These are phyloP conservation scores for Cryptomeria japonica DNA, from an alignment of 75 land plant genomes.

Conservation along the genomic window DNA sequence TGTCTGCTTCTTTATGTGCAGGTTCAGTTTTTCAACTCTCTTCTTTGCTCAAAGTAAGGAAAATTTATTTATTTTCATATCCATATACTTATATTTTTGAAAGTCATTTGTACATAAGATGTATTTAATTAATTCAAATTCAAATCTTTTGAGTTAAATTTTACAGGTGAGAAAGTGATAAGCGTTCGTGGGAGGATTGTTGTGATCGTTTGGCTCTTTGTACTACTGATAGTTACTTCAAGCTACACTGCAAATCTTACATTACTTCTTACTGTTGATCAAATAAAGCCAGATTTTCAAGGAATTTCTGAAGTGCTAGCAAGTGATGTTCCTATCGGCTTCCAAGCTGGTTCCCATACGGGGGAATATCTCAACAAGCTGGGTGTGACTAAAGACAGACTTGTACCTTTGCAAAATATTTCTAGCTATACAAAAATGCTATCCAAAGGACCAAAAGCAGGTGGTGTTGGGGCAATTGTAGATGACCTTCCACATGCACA, in stretches of 20 bases:
- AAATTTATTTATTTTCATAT: neutral
- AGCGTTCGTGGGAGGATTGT: constrained; percentile 27
- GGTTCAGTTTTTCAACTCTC: constrained; percentile 31
- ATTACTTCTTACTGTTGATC: constrained; percentile 16
- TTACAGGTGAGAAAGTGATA: constrained; percentile 18
- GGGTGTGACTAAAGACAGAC: constrained; percentile 16
- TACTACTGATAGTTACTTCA: constrained; percentile 21
- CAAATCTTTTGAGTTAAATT: neutral
- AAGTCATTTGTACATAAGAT: neutral
- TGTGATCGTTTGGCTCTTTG: constrained; percentile 27
- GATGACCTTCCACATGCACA: constrained; percentile 30
- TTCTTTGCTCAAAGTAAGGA: constrained; percentile 30
- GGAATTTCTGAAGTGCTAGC: constrained; percentile 13
- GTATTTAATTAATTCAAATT: neutral
- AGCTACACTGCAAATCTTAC: constrained; percentile 28
- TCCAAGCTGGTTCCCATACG: constrained; percentile 21
- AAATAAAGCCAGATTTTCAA: constrained; percentile 13
- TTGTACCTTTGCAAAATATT: constrained; percentile 13
- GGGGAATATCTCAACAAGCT: constrained; percentile 15
- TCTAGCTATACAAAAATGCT: constrained; percentile 17
- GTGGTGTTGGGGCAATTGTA: constrained; percentile 31
- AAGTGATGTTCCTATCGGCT: constrained; percentile 21
- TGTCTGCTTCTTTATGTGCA: constrained; percentile 8
- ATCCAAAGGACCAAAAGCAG: constrained; percentile 16
- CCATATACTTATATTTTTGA: neutral